Evolutionary conservation across 2,329 filamentous ascomycete species (phyloP), one percentile per base, ranked within the genome.

Genomic region (Talaromyces pinophilus): DNA sequence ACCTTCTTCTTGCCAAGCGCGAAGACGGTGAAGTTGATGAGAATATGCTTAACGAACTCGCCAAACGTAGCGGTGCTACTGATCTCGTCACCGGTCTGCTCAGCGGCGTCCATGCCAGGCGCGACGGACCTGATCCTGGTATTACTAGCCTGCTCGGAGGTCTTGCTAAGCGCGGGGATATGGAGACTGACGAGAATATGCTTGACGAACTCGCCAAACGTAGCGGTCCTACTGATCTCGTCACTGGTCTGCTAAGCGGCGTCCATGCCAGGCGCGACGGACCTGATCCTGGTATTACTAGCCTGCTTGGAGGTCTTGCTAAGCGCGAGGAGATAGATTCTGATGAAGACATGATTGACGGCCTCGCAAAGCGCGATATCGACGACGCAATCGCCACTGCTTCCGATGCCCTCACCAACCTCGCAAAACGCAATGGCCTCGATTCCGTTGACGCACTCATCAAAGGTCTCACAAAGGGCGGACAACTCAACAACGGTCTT

Each of bases 391-490:
- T 54, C 5, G 46, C 35, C 28, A 61, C 57, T 8, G 25, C 42
- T 1, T 28, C 44, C 1, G 55, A 59, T 15, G 35, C 48, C 3
- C 38, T 30, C 5, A 48, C 40, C n/a, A 17, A 19, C 35, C 25
- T 60, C 4, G 44, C 48, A 35, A 54, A 52, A 40, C 46, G 59
- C 3, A 44, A 33, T 3, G 57, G 57, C 3, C 19, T 46, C 5
- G 59, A 50, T 5, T 38, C 55, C 8, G 5, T 59, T 3, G 50
- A 55, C 25, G 38, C 35, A n/a, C 15, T 64, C 54, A 28, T 64
- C 11, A 46, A 50, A 6, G 42, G 54, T 11, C 54, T 64, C 30
- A 57, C 63, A 1, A 59, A 64, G 33, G 33, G 33, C 30, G 60
- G 61, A 25, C 33, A 40, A 28, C 54, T 63, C 28, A 35, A 50